Conservation (phyloP, 805 yeast species). For the Sugiyamaella smithiae region DNA sequence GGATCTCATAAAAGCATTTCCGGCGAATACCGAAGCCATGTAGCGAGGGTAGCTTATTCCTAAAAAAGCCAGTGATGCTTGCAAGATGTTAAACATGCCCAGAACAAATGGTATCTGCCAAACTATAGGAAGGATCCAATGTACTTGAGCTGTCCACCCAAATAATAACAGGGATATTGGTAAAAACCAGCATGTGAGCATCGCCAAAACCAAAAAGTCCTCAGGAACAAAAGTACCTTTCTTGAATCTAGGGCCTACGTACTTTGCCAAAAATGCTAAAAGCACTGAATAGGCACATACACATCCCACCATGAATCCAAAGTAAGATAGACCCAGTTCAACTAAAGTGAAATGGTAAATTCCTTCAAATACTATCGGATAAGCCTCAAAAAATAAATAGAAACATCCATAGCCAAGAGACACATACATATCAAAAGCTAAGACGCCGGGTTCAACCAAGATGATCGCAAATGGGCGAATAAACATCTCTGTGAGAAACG, state of each 20-base stretch:
- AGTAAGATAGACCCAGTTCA: constrained; percentile 47
- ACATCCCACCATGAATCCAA: constrained; percentile 49
- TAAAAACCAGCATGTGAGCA: constrained; percentile 28
- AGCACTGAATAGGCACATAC: constrained; percentile 34
- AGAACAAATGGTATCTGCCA: constrained; percentile 41
- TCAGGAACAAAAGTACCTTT: constrained; percentile 19
- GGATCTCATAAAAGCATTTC: constrained; percentile 51
- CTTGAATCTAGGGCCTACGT: constrained; percentile 11
- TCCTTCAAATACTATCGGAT: constrained; percentile 52
- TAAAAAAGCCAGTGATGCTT: constrained; percentile 48
- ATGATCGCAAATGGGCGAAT: constrained; percentile 45
- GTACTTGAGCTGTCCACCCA: constrained; percentile 51
- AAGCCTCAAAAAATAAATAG: constrained; percentile 60
- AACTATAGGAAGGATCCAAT: constrained; percentile 51
- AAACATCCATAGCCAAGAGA: constrained; percentile 52
- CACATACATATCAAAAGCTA: constrained; percentile 51
- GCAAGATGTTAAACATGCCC: constrained; percentile 47
- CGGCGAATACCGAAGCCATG: constrained; percentile 59
- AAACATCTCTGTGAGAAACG: constrained; percentile 20
- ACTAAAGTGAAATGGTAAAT: constrained; percentile 47
- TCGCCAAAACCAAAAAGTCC: constrained; percentile 16
- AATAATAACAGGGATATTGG: constrained; percentile 49
- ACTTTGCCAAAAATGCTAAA: constrained; percentile 7
- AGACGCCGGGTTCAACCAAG: constrained; percentile 53
- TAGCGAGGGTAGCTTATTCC: constrained; percentile 47